phyloP scores from a whole-genome alignment of 139 green algal species.

The Gonium pectorale region DNA sequence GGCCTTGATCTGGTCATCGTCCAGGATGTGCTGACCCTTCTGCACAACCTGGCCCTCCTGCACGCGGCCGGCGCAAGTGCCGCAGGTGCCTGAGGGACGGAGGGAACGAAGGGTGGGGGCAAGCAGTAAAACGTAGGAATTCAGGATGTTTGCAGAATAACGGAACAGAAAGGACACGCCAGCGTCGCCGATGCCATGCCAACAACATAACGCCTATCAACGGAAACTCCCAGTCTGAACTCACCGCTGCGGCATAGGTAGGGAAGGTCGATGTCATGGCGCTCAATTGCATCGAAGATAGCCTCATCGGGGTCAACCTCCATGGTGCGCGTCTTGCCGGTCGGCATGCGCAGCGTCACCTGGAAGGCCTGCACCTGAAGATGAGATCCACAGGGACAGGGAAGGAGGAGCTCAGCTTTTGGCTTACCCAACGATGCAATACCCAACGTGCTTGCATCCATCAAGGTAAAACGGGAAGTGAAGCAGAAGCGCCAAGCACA shows the following conservation, averaged over 20 bases:
- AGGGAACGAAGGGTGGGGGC: not conserved
- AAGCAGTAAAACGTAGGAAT: too few relatives aligned
- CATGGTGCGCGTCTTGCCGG: slow-evolving; percentile 25
- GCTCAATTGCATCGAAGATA: slow-evolving; percentile 31
- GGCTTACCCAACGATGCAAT: too few relatives aligned
- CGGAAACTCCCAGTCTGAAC: too few relatives aligned
- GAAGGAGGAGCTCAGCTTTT: not conserved
- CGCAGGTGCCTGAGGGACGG: slow-evolving; percentile 9
- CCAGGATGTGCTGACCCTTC: slow-evolving; percentile 12
- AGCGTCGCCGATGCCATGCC: too few relatives aligned
- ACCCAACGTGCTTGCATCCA: too few relatives aligned
- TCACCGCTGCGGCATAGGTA: slow-evolving; percentile 40
- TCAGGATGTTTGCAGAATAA: too few relatives aligned
- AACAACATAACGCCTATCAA: too few relatives aligned
- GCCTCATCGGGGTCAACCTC: slow-evolving; percentile 26
- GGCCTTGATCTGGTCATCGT: slow-evolving; percentile 24
- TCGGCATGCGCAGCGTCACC: slow-evolving; percentile 20
- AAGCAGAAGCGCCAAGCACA: too few relatives aligned
- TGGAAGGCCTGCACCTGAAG: slow-evolving; percentile 31
- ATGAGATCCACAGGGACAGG: too few relatives aligned
- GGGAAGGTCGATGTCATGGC: slow-evolving; percentile 17
- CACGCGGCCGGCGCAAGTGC: slow-evolving; percentile 35
- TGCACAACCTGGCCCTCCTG: slow-evolving; percentile 11
- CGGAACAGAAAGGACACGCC: too few relatives aligned
- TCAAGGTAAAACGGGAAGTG: too few relatives aligned